These are phyloP conservation scores for Leccinum subrobustum DNA, from an alignment of 1,284 basidiomycete species.

Conservation along the genomic window DNA sequence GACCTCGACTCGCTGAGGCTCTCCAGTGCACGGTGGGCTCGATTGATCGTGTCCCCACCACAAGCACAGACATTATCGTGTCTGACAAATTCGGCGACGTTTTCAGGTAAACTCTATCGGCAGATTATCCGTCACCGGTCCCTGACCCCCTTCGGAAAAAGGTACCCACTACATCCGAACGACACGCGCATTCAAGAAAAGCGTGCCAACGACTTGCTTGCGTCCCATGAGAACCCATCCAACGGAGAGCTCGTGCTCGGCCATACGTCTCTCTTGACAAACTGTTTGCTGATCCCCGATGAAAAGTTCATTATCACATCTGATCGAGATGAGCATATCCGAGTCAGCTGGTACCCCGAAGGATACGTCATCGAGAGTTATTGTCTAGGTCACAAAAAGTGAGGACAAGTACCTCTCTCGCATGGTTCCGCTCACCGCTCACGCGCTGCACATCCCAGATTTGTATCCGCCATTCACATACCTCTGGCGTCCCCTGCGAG, in stretches of 20 bases:
- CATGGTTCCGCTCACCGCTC: slow-evolving; percentile 3
- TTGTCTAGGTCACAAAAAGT: slow-evolving; percentile 84
- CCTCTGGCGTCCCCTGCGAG: slow-evolving; percentile 47
- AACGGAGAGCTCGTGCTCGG: slow-evolving; percentile 78
- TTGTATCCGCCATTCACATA: slow-evolving; percentile 78
- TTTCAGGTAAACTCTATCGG: slow-evolving; percentile 51
- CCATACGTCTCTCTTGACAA: slow-evolving; percentile 82
- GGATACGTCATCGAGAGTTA: slow-evolving; percentile 83
- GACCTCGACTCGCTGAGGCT: slow-evolving; percentile 53
- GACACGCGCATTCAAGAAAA: slow-evolving; percentile 19
- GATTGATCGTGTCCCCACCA: slow-evolving; percentile 31
- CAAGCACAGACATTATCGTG: slow-evolving; percentile 58
- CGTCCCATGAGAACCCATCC: slow-evolving; percentile 71
- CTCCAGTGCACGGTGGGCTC: slow-evolving; percentile 59
- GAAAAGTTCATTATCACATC: slow-evolving; percentile 79
- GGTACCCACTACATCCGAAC: slow-evolving; percentile 48
- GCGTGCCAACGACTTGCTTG: slow-evolving; percentile 41
- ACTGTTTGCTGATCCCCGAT: slow-evolving; percentile 64
- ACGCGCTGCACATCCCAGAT: slow-evolving; percentile 46
- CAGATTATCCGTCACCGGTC: neutral
- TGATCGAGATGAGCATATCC: slow-evolving; percentile 91
- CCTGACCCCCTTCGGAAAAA: slow-evolving; percentile 25
- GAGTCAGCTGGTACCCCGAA: slow-evolving; percentile 86
- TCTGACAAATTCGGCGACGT: slow-evolving; percentile 90
- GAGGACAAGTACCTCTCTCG: slow-evolving; percentile 24